phyloP scores from a whole-genome alignment of 148 eudicot genomes.

The Agrostemma githago region DNA sequence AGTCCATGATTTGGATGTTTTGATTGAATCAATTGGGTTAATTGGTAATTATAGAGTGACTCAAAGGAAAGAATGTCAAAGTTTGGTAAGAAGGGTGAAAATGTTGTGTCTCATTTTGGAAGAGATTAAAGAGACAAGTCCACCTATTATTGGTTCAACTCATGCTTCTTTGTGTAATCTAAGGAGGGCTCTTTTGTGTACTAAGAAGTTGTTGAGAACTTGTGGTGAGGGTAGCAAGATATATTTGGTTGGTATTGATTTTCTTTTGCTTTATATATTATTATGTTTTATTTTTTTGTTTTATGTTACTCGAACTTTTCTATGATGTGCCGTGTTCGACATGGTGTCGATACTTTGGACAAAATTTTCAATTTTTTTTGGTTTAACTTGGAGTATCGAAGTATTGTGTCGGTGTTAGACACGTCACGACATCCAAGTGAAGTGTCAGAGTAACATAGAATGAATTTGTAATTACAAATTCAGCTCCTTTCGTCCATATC shows the following conservation, averaged over 20 bases:
- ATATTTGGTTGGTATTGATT: slow-evolving; percentile 47
- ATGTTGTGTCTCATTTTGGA: slow-evolving; percentile 54
- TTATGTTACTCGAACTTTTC: no score
- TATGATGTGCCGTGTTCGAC: no score
- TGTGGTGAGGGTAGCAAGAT: slow-evolving; percentile 75
- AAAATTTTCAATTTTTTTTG: no score
- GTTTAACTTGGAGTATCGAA: no score
- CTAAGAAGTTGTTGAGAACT: slow-evolving; percentile 52
- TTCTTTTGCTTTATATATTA: no score
- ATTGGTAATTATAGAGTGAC: slow-evolving; percentile 51
- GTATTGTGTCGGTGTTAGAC: no score
- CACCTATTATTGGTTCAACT: slow-evolving; percentile 27
- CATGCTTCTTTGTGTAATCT: slow-evolving; percentile 34
- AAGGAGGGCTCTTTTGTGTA: slow-evolving; percentile 40
- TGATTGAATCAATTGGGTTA: slow-evolving; percentile 41
- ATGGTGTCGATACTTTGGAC: no score
- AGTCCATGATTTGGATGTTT: slow-evolving; percentile 34
- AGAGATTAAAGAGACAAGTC: slow-evolving; percentile 49
- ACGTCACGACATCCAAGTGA: no score
- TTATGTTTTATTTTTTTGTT: no score
- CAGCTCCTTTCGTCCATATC: no score
- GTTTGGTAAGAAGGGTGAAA: slow-evolving; percentile 51
- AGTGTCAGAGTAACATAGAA: no score
- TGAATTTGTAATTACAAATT: no score
- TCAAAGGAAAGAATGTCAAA: slow-evolving; percentile 54